Evolutionary conservation across 2,329 filamentous ascomycete species (phyloP), one percentile per base, ranked within the genome.

Genomic region (Camptophora hylomeconis): DNA sequence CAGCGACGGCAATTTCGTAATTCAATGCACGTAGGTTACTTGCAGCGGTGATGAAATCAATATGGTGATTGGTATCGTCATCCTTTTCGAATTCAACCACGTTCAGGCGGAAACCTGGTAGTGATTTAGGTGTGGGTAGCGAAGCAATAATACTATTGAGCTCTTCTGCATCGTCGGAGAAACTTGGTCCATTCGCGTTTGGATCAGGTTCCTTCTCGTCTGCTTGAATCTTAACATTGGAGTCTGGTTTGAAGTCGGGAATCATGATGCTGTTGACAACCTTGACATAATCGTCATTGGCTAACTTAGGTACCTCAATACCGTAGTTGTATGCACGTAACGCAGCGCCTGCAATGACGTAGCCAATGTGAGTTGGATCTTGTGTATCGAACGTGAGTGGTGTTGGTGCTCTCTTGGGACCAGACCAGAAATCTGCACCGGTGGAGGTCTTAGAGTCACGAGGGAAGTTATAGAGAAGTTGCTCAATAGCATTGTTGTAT

Each of bases 71-170:
- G 28, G 79, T 82, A 55, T 98, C 92, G 47, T 98, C 89, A 42
- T 98, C 89, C 67, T 98, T 98, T 60, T 98, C 84, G 47, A 98
- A 98, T 46, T 95, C 89, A 5, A 95, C 89, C 3, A 87, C 81
- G 32, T 75, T 73, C 29, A 98, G 63, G 58, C 86, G 86, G 68
- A 92, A 92, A 18, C 83, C 84, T 15, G 81, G 78, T 27, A 98
- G 62, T 21, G 75, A 73, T 51, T 79, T 86, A 10, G 87, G 75
- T 4, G 76, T 62, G 1, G 89, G 89, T 17, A 98, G 66, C 37
- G 72, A 69, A 10, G 71, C 63, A 10, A 75, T 67, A 26, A 98
- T 72, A 37, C 72, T 69, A 42, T 81, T 62, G 12, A 94, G 60
- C 46, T 87, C 80, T n/a, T 73, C 67, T 25, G 71, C 69, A 45